Evolutionary conservation across 352 stramenopile genomes (phyloP), one percentile per base, ranked within the genome.

Genomic region (Phytophthora pisi): DNA sequence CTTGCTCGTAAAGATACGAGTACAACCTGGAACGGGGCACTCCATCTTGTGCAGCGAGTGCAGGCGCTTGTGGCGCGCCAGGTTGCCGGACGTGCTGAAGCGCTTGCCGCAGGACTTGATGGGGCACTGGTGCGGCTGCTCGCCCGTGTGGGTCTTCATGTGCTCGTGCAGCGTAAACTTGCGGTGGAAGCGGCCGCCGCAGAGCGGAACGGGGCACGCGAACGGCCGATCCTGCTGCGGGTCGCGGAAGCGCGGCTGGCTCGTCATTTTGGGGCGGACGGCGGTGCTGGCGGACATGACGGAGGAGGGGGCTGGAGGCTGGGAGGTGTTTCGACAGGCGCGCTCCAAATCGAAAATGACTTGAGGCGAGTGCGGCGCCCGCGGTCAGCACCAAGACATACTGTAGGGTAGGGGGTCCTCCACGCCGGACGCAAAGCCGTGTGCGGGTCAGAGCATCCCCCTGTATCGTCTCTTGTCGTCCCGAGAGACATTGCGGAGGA

Each of bases 121-220:
- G 60, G 82, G 77, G 52, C 84, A 92, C 51, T 74, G 55, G 57
- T 90, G 82, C 6, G 85, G 82, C 57, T 89, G 82, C 68, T 92
- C 84, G 47, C 84, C 84, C 52, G 84, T 90, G 78, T 92, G 84
- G 26, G 81, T 92, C 77, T 91, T 91, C 46, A 89, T 70, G 67
- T 92, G 84, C 59, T 90, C 82, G 50, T 79, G 86, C 62, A 90
- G 79, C 26, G 81, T 90, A 57, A 87, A 89, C 56, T 84, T 87
- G 71, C 81, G 81, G 61, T 87, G 79, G 75, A 90, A 90, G 46
- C 79, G 72, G 5, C 76, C 71, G 20, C 58, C 70, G 50, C 80
- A 88, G 6, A 66, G 51, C 54, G 64, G 69, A 51, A 71, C 50
- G 40, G 72, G 75, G 54, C 66, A 79, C 38, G 16, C 56, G 38